Percentiles rank a stretch among this genome's conserved stretches.
phyloP scores from a whole-genome alignment of 1,284 basidiomycete species.

The Fomitopsis betulina region DNA sequence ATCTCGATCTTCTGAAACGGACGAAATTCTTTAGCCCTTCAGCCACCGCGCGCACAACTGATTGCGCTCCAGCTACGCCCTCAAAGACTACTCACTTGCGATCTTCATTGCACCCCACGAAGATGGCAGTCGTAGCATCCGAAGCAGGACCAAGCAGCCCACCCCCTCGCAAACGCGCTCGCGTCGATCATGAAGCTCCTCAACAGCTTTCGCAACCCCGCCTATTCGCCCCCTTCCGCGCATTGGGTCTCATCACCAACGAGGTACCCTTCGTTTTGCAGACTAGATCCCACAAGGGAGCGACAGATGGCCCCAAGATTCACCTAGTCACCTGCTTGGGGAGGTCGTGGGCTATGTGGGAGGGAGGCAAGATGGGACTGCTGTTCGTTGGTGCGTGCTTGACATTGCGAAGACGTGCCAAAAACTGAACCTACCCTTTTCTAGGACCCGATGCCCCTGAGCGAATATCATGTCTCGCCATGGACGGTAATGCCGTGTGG shows the following conservation, averaged over 20 bases:
- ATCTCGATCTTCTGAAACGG: not conserved
- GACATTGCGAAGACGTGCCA: not conserved
- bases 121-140: constrained; percentile 22
- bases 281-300: constrained; percentile 83
- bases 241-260: constrained; percentile 90
- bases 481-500: constrained; percentile 88
- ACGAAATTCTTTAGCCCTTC: not conserved
- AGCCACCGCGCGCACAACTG: constrained; percentile 10
- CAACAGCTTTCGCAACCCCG: constrained; percentile 29
- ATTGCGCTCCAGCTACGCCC: not conserved
- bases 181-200: constrained; percentile 24
- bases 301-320: constrained; percentile 76
- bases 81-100: not conserved
- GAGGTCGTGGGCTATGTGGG: constrained; percentile 94
- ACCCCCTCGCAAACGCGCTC: constrained; percentile 30
- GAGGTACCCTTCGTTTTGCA: constrained; percentile 89
- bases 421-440: not conserved
- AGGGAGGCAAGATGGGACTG: constrained; percentile 88
- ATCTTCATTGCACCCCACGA: too few species aligned
- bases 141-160: constrained; percentile 13
- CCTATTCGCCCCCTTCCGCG: constrained; percentile 94
- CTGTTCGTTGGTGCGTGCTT: constrained; percentile 83
- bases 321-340: constrained; percentile 90
- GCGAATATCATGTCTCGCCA: constrained; percentile 72
- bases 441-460: constrained; percentile 78